Percentiles rank a stretch among this genome's conserved stretches.
phyloP scores from a whole-genome alignment of 1,284 basidiomycete genomes.

The Marasmius oreades region DNA sequence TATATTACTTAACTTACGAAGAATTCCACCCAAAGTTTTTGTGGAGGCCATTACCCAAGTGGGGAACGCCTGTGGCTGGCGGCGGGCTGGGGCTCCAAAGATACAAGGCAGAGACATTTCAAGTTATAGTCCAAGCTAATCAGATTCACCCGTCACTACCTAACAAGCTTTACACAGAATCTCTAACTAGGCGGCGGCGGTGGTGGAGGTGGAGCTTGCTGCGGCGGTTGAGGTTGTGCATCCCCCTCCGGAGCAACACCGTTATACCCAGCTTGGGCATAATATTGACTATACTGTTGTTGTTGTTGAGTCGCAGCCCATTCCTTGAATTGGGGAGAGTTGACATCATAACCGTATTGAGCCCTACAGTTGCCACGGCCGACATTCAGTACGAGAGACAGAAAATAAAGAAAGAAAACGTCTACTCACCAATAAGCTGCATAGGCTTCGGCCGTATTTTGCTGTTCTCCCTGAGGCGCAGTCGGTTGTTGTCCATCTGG shows the following conservation, averaged over 20 bases:
- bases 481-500: conserved; percentile 43
- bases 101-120: no score
- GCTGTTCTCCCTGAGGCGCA: conserved; percentile 28
- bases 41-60: no score
- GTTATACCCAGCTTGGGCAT: conserved; percentile 35
- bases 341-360: conserved; percentile 87
- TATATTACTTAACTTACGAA: no score
- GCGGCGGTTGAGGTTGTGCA: conserved; percentile 23
- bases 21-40: no score
- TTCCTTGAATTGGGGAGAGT: conserved; percentile 75
- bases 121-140: no score
- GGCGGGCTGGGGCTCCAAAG: no score
- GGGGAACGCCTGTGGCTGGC: no score
- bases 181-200: conserved; percentile 18
- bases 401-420: neutral
- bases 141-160: neutral
- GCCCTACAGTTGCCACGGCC: conserved; percentile 64
- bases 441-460: conserved; percentile 49
- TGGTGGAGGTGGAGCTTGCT: conserved; percentile 33
- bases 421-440: conserved; percentile 62
- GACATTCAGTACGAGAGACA: neutral
- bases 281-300: conserved; percentile 71
- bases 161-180: neutral
- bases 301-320: conserved; percentile 70
- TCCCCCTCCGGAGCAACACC: conserved; percentile 14